phyloP scores from a whole-genome alignment of 1,284 basidiomycete genomes.

The Sphaerobolus stellatus region DNA sequence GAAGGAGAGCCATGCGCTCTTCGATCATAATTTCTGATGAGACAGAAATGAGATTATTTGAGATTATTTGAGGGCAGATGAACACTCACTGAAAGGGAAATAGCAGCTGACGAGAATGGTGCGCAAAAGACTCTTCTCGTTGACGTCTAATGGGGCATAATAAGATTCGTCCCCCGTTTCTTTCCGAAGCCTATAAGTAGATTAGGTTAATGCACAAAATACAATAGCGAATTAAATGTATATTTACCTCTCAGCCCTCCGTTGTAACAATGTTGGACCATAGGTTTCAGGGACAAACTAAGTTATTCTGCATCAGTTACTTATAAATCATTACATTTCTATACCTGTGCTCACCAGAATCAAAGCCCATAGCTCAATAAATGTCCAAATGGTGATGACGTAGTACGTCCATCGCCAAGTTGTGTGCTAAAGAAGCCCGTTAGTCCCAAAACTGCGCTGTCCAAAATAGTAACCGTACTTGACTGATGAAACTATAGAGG shows the following conservation, averaged over 20 bases:
- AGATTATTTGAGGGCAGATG: not conserved
- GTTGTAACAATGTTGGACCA: conserved; percentile 35
- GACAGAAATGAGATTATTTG: not conserved
- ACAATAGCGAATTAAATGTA: not conserved
- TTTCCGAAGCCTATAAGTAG: conserved; percentile 36
- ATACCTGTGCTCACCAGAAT: not conserved
- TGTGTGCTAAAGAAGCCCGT: not conserved
- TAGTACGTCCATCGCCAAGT: not conserved
- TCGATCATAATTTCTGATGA: conserved; percentile 59
- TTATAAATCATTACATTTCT: not conserved
- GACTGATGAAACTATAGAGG: not conserved
- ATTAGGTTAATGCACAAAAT: not conserved
- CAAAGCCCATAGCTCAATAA: not conserved
- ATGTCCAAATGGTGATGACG: not conserved
- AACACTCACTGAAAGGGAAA: conserved; percentile 67
- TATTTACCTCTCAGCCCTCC: conserved; percentile 29
- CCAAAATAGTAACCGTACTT: not conserved
- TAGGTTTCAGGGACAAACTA: conserved; percentile 44
- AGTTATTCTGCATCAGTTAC: not conserved
- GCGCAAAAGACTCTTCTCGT: conserved; percentile 36
- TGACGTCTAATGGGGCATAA: conserved; percentile 34
- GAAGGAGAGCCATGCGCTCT: conserved; percentile 74
- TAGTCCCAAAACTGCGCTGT: not conserved
- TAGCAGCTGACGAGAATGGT: conserved; percentile 57
- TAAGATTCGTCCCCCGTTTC: conserved; percentile 42